Evolutionary conservation across 2,329 filamentous ascomycete species (phyloP).

Genomic region (Aspergillus glaucus): DNA sequence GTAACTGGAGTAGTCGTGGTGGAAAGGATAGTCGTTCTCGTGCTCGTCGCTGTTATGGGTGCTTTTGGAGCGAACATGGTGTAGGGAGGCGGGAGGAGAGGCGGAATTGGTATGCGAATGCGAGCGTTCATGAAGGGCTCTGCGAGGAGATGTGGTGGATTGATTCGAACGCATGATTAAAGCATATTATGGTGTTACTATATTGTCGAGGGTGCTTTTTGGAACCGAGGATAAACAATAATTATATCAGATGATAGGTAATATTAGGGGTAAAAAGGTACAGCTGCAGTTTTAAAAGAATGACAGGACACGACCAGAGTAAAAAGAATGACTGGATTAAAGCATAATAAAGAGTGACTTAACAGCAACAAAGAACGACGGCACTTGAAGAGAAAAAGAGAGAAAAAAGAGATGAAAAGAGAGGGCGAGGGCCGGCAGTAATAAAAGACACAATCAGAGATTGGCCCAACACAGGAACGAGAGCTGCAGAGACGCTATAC

Average conservation of each 20-base stretch:
- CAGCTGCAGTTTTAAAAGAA: not conserved
- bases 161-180: constrained; percentile 29
- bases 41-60: constrained; percentile 23
- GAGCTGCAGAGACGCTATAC: not conserved
- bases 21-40: constrained; percentile 6
- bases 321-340: not conserved
- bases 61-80: constrained; percentile 21
- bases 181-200: constrained; percentile 24
- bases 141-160: constrained; percentile 29
- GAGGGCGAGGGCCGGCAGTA: not conserved
- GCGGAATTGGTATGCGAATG: constrained; percentile 41
- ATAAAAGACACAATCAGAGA: not conserved
- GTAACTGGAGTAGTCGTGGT: constrained; percentile 16
- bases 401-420: constrained; percentile 1
- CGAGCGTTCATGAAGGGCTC: constrained; percentile 42
- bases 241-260: not conserved
- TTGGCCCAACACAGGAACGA: not conserved
- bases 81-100: constrained; percentile 31
- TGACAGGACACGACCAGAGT: not conserved
- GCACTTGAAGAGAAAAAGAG: constrained; percentile 1
- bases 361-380: not conserved
- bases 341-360: constrained; percentile 1
- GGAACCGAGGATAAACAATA: constrained; percentile 3
- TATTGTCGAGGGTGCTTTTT: constrained; percentile 7
- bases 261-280: not conserved